These are phyloP conservation scores for Linnemannia schmuckeri DNA, from an alignment of 192 early-diverging fungal species.

Conservation along the genomic window DNA sequence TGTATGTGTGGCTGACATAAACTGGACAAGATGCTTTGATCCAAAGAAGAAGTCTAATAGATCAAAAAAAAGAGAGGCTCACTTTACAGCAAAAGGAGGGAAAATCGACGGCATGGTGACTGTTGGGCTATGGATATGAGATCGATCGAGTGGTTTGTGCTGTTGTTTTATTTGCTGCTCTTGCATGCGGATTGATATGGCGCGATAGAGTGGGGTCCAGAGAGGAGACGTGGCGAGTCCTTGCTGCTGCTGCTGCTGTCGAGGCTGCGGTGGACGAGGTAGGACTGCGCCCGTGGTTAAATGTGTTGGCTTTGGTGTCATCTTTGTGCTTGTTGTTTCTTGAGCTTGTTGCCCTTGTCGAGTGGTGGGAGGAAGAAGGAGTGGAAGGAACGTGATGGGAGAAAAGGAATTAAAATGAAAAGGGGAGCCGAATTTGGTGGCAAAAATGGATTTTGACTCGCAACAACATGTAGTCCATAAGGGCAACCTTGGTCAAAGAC, in stretches of 20 bases:
- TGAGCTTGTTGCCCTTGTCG: no score
- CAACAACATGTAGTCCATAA: no score
- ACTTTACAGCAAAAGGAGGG: neutral
- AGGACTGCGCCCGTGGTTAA: no score
- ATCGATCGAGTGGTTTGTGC: neutral
- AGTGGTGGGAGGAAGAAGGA: no score
- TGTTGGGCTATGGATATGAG: neutral
- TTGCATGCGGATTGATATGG: neutral
- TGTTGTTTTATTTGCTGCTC: neutral
- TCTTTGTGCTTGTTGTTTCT: no score
- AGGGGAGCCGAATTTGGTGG: no score
- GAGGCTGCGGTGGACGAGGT: no score
- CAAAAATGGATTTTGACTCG: no score
- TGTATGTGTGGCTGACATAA: neutral
- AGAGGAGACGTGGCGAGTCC: neutral
- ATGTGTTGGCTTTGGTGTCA: no score
- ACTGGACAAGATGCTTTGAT: neutral
- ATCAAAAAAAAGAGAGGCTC: neutral
- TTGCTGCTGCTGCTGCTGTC: neutral
- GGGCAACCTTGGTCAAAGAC: no score
- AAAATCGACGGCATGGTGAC: neutral
- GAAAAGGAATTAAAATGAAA: no score
- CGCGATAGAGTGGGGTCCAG: neutral
- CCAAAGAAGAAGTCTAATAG: neutral
- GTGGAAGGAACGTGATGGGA: no score